Percentiles rank a stretch among this genome's conserved stretches.
These are phyloP conservation scores for Phellopilus nigrolimitatus DNA, from an alignment of 1,284 basidiomycete genomes.

Conservation along the genomic window DNA sequence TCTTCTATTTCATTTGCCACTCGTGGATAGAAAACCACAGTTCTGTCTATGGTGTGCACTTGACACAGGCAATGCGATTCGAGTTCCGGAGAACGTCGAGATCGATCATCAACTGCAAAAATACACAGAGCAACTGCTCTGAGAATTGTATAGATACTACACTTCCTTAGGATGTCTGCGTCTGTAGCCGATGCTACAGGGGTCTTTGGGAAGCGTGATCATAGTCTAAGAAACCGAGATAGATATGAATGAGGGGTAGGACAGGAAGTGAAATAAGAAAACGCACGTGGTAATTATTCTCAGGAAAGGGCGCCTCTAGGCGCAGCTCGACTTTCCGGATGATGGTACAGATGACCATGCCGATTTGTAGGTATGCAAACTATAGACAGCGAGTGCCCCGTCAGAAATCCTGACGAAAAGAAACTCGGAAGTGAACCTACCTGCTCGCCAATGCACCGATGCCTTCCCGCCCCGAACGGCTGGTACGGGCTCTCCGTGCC, in stretches of 20 bases:
- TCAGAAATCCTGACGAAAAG: not conserved
- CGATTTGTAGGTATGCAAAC: constrained; percentile 95
- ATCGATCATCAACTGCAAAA: no score
- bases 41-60: no score
- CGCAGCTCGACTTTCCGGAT: constrained; percentile 75
- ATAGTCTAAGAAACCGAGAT: constrained; percentile 43
- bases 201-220: constrained; percentile 62
- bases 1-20: no score
- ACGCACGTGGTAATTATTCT: constrained; percentile 87
- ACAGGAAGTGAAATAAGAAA: not conserved
- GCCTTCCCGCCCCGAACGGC: constrained; percentile 94
- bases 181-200: constrained; percentile 44
- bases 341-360: constrained; percentile 76
- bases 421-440: constrained; percentile 33
- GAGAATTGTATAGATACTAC: no score
- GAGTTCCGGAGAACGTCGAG: no score
- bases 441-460: constrained; percentile 93
- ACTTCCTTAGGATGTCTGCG: constrained; percentile 27
- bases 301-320: constrained; percentile 66
- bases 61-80: no score
- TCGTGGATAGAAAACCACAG: no score
- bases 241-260: not conserved
- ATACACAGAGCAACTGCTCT: no score
- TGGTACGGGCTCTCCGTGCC: constrained; percentile 89
- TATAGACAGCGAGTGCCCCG: constrained; percentile 36